A percentile compares a stretch with the other conserved stretches of the same genome.
phyloP scores from a whole-genome alignment of 2,329 filamentous ascomycete species.

The Fusarium setosum region DNA sequence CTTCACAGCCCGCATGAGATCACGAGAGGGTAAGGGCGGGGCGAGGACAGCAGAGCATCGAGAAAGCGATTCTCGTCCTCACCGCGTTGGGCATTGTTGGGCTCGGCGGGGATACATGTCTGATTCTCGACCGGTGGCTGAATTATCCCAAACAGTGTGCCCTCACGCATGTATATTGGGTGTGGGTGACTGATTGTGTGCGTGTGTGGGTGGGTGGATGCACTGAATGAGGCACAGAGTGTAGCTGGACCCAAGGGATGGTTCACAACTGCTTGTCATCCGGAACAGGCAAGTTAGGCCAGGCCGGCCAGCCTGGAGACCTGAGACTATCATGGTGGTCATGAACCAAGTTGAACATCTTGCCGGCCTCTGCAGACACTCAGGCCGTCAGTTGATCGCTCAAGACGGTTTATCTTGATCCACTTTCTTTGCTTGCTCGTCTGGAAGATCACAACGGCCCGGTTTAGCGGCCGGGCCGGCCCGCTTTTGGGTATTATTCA shows the following conservation, averaged over 20 bases:
- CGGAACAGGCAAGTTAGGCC: slow-evolving; percentile 21
- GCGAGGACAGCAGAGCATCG: slow-evolving; percentile 9
- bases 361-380: slow-evolving; percentile 16
- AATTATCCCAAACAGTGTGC: slow-evolving; percentile 30
- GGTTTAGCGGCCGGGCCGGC: slow-evolving; percentile 41
- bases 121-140: slow-evolving; percentile 33
- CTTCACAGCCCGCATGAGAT: slow-evolving; percentile 43
- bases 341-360: slow-evolving; percentile 19
- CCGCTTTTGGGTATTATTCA: slow-evolving; percentile 36
- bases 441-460: slow-evolving; percentile 38
- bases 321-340: slow-evolving; percentile 20
- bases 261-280: slow-evolving; percentile 29
- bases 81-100: slow-evolving; percentile 42
- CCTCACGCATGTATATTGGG: slow-evolving; percentile 32
- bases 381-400: slow-evolving; percentile 20
- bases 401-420: slow-evolving; percentile 11
- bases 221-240: slow-evolving; percentile 28
- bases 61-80: slow-evolving; percentile 18
- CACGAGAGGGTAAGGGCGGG: slow-evolving; percentile 29
- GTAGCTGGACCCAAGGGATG: slow-evolving; percentile 27
- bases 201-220: slow-evolving; percentile 33
- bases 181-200: slow-evolving; percentile 21
- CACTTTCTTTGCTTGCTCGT: slow-evolving; percentile 22
- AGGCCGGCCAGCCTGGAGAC: slow-evolving; percentile 30
- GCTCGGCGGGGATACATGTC: slow-evolving; percentile 35